A percentile compares a stretch with the other conserved stretches of the same genome.
Conservation (phyloP, 2,329 filamentous ascomycete genomes). For the Zarea fungicola region DNA sequence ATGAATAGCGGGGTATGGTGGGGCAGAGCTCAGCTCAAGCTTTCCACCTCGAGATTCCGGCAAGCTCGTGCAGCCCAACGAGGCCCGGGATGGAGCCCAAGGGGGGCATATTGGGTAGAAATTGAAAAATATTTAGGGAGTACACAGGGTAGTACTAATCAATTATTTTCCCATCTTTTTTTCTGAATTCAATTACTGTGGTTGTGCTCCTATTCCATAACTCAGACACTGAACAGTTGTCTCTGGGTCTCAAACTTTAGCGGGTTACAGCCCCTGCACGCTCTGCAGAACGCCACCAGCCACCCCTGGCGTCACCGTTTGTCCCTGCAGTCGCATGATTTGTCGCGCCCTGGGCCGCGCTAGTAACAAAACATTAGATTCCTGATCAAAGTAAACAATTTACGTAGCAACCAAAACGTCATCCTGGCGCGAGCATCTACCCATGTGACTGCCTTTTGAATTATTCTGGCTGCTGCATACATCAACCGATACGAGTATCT, state of each 20-base stretch:
- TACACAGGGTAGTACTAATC: too few species aligned
- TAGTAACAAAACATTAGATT: slow-evolving; percentile 4
- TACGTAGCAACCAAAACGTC: slow-evolving; percentile 1
- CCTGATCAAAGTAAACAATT: slow-evolving; percentile 8
- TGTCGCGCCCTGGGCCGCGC: slow-evolving; percentile 5
- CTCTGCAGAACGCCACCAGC: background rate
- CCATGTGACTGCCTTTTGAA: slow-evolving; percentile 1
- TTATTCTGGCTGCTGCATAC: background rate
- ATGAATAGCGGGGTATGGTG: slow-evolving; percentile 12
- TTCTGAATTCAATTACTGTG: too few species aligned
- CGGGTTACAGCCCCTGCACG: too few species aligned
- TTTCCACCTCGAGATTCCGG: too few species aligned
- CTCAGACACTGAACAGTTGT: too few species aligned
- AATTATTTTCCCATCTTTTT: too few species aligned
- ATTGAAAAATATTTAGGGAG: too few species aligned
- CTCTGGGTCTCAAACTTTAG: too few species aligned
- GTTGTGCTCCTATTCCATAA: too few species aligned
- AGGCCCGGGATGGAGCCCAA: too few species aligned
- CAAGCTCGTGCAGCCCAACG: too few species aligned
- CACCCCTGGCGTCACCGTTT: background rate
- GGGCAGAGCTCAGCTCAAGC: slow-evolving; percentile 1
- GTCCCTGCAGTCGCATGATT: background rate
- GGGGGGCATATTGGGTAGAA: too few species aligned
- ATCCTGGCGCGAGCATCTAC: background rate
- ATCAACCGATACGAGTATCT: background rate